Percentiles rank a stretch among this genome's conserved stretches.
phyloP scores from a whole-genome alignment of 2,329 filamentous ascomycete species.

The Elsinoe necatrix region DNA sequence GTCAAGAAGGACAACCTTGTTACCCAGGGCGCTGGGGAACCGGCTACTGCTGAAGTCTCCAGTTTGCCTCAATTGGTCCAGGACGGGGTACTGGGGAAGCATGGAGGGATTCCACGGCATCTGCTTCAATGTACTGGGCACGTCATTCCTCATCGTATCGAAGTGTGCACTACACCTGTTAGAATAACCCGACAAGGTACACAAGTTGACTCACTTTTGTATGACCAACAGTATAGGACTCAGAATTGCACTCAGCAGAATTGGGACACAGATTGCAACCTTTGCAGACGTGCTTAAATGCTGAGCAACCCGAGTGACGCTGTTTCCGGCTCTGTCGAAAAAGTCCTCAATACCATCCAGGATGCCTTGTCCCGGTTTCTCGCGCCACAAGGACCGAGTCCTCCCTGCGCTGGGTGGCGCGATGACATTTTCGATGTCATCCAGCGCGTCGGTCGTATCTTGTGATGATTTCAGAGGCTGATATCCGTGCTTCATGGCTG shows the following conservation, averaged over 20 bases:
- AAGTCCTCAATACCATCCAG: background rate
- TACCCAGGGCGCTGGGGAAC: background rate
- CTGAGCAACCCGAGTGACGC: background rate
- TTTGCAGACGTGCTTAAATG: background rate
- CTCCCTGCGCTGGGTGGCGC: too few relatives aligned
- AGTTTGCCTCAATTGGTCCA: background rate
- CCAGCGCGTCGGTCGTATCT: too few relatives aligned
- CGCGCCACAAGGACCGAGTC: too few relatives aligned
- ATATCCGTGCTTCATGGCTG: too few relatives aligned
- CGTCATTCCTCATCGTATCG: background rate
- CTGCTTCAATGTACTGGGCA: background rate
- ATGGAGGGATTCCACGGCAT: conserved; percentile 5
- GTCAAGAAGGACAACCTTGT: background rate
- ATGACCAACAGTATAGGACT: background rate
- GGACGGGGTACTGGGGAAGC: background rate
- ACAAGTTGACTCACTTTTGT: background rate
- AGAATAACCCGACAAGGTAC: background rate
- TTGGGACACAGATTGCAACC: background rate
- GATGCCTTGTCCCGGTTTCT: background rate
- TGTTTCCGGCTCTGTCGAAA: background rate
- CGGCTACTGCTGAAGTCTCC: background rate
- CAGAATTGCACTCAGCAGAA: background rate
- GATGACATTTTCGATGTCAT: too few relatives aligned
- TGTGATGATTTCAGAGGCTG: too few relatives aligned
- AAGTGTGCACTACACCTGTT: background rate